These are phyloP conservation scores for Rhizoclosmatium globosum DNA, from an alignment of 192 early-diverging fungal species.

Conservation along the genomic window DNA sequence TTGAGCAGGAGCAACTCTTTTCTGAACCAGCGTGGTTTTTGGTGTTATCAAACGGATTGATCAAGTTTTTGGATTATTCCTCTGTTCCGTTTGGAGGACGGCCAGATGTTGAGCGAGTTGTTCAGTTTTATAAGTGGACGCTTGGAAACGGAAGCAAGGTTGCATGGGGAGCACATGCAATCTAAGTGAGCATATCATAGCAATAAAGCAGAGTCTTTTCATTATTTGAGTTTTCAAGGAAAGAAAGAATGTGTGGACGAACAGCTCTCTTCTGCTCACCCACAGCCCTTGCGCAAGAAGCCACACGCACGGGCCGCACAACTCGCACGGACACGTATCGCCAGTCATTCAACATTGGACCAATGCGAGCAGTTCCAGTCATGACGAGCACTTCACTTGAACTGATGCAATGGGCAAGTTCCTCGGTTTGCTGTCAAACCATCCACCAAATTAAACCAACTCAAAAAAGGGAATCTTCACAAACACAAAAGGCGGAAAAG, in stretches of 20 bases:
- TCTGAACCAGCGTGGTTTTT: conserved; percentile 12
- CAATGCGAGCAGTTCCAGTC: conserved; percentile 17
- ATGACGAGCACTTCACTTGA: neutral
- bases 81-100: conserved; percentile 1
- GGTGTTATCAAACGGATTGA: neutral
- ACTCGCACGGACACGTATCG: neutral
- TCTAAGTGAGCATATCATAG: neutral
- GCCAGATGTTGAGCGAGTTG: neutral
- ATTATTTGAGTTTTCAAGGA: neutral
- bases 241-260: conserved; percentile 27
- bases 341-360: conserved; percentile 22
- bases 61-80: conserved; percentile 5
- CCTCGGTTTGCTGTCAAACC: neutral
- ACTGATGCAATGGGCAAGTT: neutral
- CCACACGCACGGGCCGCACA: neutral
- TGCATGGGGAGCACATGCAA: neutral
- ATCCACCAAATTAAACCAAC: too few species aligned
- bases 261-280: conserved; percentile 7
- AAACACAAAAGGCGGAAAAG: neutral
- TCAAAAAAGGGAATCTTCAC: conserved; percentile 15
- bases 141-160: neutral
- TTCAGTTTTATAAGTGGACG: neutral
- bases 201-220: neutral
- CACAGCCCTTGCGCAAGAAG: neutral
- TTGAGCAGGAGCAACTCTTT: conserved; percentile 11